Base-by-base conservation (phyloP, 441 rosid genomes). In the Arabidopsis hybrid region DNA sequence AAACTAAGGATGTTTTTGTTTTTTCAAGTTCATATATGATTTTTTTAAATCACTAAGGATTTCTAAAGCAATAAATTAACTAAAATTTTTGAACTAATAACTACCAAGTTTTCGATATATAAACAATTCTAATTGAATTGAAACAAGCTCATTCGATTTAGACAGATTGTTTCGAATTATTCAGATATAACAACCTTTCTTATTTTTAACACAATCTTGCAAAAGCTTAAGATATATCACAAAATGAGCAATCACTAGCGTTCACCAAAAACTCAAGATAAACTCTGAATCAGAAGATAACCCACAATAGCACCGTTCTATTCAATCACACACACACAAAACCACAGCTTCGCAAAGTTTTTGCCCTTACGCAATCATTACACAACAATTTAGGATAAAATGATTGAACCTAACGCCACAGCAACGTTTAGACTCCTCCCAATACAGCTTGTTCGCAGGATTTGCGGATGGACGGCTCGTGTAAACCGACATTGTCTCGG, bases 311-410 rank as follows among this genome's bases (percentile, higher is more conserved):
- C 77, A 51, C 5, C 65, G n/a, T 72, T 12, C 66, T 76, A 67
- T 60, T 72, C 69, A 72, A 65, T 34, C 26, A 21, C 26, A 21
- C 64, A 60, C 77, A 38, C 45, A 69, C 21, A 45, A 39, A 52
- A 40, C 13, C 53, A 11, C 39, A 55, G 57, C 57, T 38, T 31
- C 43, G 16, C 17, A 36, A 13, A 11, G 61, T 52, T 45, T 49
- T 16, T 36, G 35, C 50, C 5, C 56, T 40, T 83, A 94, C 67
- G 97, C 92, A 45, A 83, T 76, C 99, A 94, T 90, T 26, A 91
- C 90, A 69, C 89, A 89, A 80, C 99, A 94, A 70, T 91, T 91
- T 13, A 73, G 80, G 68, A 94, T 91, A 68, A 89, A 91, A 80
- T 87, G 89, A 71, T 87, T 89, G 6, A 88, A 88, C 63, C 83